Evolutionary conservation across 2,329 filamentous ascomycete species (phyloP).

Genomic region (Penicillium sp.): DNA sequence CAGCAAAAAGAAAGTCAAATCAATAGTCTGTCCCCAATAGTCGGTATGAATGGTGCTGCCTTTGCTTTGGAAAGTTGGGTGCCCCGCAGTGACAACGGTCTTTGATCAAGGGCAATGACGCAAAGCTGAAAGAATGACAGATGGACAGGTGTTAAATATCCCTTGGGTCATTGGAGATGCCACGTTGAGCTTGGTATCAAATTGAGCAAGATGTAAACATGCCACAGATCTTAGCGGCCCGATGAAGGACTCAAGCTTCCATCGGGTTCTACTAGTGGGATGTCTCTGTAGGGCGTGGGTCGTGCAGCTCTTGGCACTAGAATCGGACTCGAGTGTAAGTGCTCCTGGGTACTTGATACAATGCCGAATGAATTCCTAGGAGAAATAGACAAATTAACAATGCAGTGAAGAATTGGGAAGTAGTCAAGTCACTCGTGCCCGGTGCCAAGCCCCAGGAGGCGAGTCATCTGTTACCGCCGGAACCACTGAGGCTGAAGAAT

Average conservation of each 20-base stretch:
- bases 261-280: constrained; percentile 35
- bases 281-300: constrained; percentile 30
- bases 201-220: constrained; percentile 20
- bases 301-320: constrained; percentile 7
- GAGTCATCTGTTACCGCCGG: constrained; percentile 16
- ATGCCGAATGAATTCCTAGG: neutral
- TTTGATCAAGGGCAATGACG: constrained; percentile 1
- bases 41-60: neutral
- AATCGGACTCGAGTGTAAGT: neutral
- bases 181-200: constrained; percentile 7
- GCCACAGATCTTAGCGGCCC: constrained; percentile 9
- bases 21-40: neutral
- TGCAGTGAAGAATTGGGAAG: neutral
- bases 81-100: constrained; percentile 6
- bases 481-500: neutral
- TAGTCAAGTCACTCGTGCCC: neutral
- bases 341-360: neutral
- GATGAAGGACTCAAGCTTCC: constrained; percentile 27
- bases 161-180: constrained; percentile 1
- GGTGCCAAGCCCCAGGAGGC: constrained; percentile 10
- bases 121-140: neutral
- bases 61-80: neutral
- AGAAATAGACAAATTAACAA: neutral
- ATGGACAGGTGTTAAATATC: neutral
- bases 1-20: neutral